Evolutionary conservation across 768 basidiomycete genomes (phyloP).

Genomic region (Phanerochaete sordida): DNA sequence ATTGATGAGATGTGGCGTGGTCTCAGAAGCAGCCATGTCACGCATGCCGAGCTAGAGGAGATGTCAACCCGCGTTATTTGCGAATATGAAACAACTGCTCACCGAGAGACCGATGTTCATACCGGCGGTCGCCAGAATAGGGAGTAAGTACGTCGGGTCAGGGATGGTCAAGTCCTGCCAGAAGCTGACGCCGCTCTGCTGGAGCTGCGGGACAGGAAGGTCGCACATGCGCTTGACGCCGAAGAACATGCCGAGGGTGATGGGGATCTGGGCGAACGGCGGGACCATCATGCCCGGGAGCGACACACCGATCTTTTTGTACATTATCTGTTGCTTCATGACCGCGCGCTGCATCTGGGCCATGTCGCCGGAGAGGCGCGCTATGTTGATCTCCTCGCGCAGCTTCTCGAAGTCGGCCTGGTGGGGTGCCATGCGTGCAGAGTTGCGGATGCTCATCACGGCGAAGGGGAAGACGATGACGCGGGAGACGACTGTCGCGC

Average conservation of each 20-base stretch:
- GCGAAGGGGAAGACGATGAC: conserved; percentile 56
- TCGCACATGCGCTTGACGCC: conserved; percentile 69
- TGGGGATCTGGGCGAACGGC: conserved; percentile 67
- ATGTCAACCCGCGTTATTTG: background rate
- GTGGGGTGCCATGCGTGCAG: conserved; percentile 57
- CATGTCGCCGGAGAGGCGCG: conserved; percentile 32
- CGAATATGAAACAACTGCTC: conserved; percentile 23
- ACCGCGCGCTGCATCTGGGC: conserved; percentile 39
- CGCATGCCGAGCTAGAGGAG: conserved; percentile 45
- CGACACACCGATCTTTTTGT: conserved; percentile 63
- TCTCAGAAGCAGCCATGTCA: conserved; percentile 45
- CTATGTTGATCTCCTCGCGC: conserved; percentile 42
- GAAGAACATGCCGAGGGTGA: conserved; percentile 82
- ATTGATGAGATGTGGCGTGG: conserved; percentile 67
- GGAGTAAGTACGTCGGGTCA: conserved; percentile 78
- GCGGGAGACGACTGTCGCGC: conserved; percentile 60
- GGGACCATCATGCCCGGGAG: conserved; percentile 50
- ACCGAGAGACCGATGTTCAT: conserved; percentile 74
- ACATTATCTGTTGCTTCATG: conserved; percentile 48
- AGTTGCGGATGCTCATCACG: conserved; percentile 52
- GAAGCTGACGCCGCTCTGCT: conserved; percentile 69
- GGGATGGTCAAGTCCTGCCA: conserved; percentile 73
- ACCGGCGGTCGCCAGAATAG: conserved; percentile 49
- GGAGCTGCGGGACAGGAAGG: conserved; percentile 70
- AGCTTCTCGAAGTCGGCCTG: conserved; percentile 55